phyloP scores from a whole-genome alignment of 768 basidiomycete genomes.

The Suillus luteus region DNA sequence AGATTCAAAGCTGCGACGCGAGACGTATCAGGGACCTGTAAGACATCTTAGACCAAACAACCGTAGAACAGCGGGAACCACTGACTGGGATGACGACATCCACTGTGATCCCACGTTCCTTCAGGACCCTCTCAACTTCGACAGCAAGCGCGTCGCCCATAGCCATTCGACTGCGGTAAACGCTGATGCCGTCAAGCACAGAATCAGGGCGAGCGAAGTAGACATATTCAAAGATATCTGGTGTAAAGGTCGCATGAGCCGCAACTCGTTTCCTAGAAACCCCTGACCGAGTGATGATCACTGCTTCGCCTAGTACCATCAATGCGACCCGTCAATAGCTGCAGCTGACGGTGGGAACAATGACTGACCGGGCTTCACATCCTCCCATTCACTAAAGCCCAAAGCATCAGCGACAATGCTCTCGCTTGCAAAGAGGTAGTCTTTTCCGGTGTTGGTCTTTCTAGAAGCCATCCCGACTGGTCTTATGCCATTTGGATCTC shows the following conservation, averaged over 20 bases:
- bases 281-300: constrained; percentile 86
- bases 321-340: constrained; percentile 10
- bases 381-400: constrained; percentile 91
- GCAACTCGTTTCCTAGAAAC: constrained; percentile 77
- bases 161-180: constrained; percentile 97
- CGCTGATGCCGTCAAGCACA: constrained; percentile 94
- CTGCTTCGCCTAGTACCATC: constrained; percentile 72
- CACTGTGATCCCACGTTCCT: constrained; percentile 65
- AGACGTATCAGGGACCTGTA: constrained; percentile 91
- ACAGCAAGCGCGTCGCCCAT: constrained; percentile 96
- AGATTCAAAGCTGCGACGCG: constrained; percentile 94
- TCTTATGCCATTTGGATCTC: constrained; percentile 97
- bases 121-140: constrained; percentile 76
- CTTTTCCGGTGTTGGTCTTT: constrained; percentile 57
- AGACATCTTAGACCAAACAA: not conserved
- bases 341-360: not conserved
- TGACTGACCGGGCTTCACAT: constrained; percentile 81
- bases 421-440: constrained; percentile 93
- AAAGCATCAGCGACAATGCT: constrained; percentile 95
- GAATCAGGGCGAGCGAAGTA: constrained; percentile 99
- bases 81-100: constrained; percentile 97
- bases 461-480: constrained; percentile 87
- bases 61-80: not conserved
- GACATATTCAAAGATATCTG: constrained; percentile 98
- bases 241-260: constrained; percentile 78